Conservation (phyloP, 1,139 yeast species). For the Candida gigantensis region DNA sequence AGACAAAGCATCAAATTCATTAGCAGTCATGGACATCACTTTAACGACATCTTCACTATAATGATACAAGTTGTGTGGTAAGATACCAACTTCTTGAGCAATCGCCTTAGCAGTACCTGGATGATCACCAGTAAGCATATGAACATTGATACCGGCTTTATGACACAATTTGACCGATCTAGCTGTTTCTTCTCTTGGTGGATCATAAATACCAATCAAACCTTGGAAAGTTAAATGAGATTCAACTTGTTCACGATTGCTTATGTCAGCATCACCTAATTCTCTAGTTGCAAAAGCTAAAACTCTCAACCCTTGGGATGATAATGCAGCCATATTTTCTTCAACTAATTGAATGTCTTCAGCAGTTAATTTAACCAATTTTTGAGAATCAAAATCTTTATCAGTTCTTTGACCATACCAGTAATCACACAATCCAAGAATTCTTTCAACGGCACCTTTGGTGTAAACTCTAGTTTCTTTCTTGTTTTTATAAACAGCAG, state of each 20-base stretch:
- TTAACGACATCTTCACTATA: conserved; percentile 61
- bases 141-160: conserved; percentile 76
- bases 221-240: conserved; percentile 60
- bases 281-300: conserved; percentile 63
- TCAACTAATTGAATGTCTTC: conserved; percentile 47
- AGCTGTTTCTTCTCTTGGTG: conserved; percentile 75
- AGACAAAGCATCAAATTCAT: conserved; percentile 63
- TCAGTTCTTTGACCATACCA: conserved; percentile 45
- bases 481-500: conserved; percentile 52
- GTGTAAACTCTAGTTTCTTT: conserved; percentile 48
- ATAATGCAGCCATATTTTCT: conserved; percentile 60
- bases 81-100: conserved; percentile 82
- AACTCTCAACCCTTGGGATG: conserved; percentile 72
- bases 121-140: conserved; percentile 86
- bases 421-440: conserved; percentile 55
- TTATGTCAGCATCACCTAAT: conserved; percentile 20
- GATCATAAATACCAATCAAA: conserved; percentile 79
- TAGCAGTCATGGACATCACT: conserved; percentile 76
- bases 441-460: conserved; percentile 81
- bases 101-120: conserved; percentile 81
- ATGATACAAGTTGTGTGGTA: conserved; percentile 68
- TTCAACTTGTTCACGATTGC: conserved; percentile 56
- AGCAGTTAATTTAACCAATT: conserved; percentile 38
- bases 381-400: conserved; percentile 15
- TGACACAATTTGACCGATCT: conserved; percentile 69